phyloP scores from a whole-genome alignment of 192 early-diverging fungal genomes.

The Kickxella alabastrina region DNA sequence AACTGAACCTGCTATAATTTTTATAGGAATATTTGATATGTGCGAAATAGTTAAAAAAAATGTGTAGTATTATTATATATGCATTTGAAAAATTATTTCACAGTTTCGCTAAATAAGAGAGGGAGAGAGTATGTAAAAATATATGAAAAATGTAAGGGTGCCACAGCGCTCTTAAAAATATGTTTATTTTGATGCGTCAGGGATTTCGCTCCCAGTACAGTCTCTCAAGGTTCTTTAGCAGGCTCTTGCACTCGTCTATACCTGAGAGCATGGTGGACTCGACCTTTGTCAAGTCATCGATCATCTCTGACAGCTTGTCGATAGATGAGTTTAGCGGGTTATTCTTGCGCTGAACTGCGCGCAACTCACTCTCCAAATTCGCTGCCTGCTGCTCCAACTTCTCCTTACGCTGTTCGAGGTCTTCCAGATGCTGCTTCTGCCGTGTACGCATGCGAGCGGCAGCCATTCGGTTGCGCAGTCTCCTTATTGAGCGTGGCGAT shows the following conservation, averaged over 20 bases:
- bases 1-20: no score
- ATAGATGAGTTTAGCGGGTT: conserved; percentile 29
- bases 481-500: conserved; percentile 35
- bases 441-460: conserved; percentile 44
- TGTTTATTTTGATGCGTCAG: no score
- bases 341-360: conserved; percentile 25
- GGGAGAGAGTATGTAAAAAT: neutral
- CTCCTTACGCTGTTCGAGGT: conserved; percentile 37
- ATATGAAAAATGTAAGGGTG: no score
- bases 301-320: conserved; percentile 28
- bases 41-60: no score
- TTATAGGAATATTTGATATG: no score
- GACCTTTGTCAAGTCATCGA: conserved; percentile 36
- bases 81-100: no score
- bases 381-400: conserved; percentile 26
- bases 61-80: no score
- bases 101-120: no score
- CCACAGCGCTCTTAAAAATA: no score
- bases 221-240: conserved; percentile 27
- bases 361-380: conserved; percentile 28
- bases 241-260: conserved; percentile 38
- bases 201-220: conserved; percentile 7
- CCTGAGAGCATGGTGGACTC: conserved; percentile 37
- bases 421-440: conserved; percentile 43
- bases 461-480: conserved; percentile 34